These are phyloP conservation scores for Xerocomellus chrysenteron DNA, from an alignment of 768 basidiomycete genomes.

Conservation along the genomic window DNA sequence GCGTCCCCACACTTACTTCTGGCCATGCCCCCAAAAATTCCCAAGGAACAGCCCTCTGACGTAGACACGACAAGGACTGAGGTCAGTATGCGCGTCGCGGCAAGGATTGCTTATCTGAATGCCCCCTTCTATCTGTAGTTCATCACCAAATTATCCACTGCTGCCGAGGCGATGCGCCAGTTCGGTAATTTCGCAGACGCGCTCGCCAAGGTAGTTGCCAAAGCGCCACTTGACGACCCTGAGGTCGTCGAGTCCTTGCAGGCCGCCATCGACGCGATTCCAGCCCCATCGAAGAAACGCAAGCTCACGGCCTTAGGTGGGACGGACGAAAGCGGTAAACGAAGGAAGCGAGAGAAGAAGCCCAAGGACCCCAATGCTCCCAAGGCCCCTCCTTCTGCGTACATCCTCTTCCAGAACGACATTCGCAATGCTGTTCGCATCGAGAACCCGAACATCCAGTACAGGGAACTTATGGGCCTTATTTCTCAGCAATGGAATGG, in stretches of 20 bases:
- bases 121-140: constrained; percentile 43
- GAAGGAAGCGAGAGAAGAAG: constrained; percentile 50
- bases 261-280: constrained; percentile 31
- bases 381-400: constrained; percentile 89
- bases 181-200: constrained; percentile 60
- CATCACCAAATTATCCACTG: constrained; percentile 48
- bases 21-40: constrained; percentile 26
- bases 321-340: constrained; percentile 39
- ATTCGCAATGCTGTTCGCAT: constrained; percentile 72
- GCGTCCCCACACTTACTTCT: constrained; percentile 21
- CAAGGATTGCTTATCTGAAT: constrained; percentile 18
- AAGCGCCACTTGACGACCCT: constrained; percentile 35
- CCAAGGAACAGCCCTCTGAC: constrained; percentile 28
- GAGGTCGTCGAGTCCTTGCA: constrained; percentile 30
- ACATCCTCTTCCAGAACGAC: constrained; percentile 93
- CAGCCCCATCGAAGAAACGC: constrained; percentile 48
- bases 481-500: constrained; percentile 75
- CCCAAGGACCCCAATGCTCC: constrained; percentile 89
- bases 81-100: constrained; percentile 23
- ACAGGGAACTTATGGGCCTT: constrained; percentile 68
- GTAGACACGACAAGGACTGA: constrained; percentile 29
- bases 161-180: constrained; percentile 64
- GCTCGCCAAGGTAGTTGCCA: constrained; percentile 51
- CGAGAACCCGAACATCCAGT: constrained; percentile 58
- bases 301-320: constrained; percentile 37